Evolutionary conservation across 768 basidiomycete species (phyloP), one percentile per base, ranked within the genome.

Genomic region (Nevesoporus exiguus): DNA sequence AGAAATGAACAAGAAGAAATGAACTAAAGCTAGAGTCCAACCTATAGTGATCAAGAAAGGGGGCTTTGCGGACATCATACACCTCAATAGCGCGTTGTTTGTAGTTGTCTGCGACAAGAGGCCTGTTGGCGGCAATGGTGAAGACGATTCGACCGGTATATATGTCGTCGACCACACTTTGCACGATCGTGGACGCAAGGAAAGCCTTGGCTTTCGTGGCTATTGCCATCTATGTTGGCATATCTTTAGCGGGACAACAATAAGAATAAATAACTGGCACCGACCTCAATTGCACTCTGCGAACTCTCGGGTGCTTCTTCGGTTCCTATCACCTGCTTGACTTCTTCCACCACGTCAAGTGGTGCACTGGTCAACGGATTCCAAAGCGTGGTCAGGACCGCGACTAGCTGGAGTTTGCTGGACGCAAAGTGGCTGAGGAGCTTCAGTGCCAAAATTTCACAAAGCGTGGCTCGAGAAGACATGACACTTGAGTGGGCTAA

Each of bases 371-470:
- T 80, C 48, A 96, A 80, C 2, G 93, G 90, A 66, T 85, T 90
- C 88, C 91, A 97, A 52, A 79, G 81, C 0, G 84, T 85, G 0
- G 90, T 93, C 47, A 98, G 72, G 25, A 90, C 87, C 9, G 88
- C 84, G 19, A 73, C 81, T 19, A 94, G 77, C 52, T 88, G 82
- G n/a, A 93, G 79, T 64, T 88, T 80, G 61, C 84, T 82, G 5
- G 80, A 79, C 1, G 89, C 85, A 63, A 90, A 94, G 30, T 79
- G 78, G 21, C 79, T 82, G 11, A 94, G 76, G 22, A 95, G 80
- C 64, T 97, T 97, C 76, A 92, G 84, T 9, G 95, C 93, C 19
- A 97, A 71, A 15, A 97, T 81, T 67, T 97, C 93, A 71, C 92
- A 95, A 10, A 95, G 77, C 29, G 78, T 84, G 5, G 93, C 94